A percentile compares a stretch with the other conserved stretches of the same genome.
Evolutionary conservation across 768 basidiomycete species (phyloP).

Genomic region (Flagelloscypha sp.): DNA sequence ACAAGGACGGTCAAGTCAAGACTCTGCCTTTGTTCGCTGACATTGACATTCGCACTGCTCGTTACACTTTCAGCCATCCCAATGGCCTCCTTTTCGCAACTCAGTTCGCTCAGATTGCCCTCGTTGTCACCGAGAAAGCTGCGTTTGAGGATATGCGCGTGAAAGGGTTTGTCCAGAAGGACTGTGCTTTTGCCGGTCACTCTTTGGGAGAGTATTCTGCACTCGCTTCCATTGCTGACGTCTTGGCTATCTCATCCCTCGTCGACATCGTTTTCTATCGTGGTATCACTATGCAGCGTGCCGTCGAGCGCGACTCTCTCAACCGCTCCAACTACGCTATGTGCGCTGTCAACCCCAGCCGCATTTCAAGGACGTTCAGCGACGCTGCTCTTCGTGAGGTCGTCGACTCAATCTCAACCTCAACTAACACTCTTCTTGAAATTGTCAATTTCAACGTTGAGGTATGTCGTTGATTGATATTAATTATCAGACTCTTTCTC

Average conservation of each 20-base stretch:
- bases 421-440: constrained; percentile 79
- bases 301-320: constrained; percentile 89
- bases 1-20: constrained; percentile 93
- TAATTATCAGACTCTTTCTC: constrained; percentile 3
- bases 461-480: constrained; percentile 31
- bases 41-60: constrained; percentile 88
- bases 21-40: constrained; percentile 94
- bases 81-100: constrained; percentile 94
- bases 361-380: constrained; percentile 89
- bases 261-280: constrained; percentile 99
- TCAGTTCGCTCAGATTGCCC: constrained; percentile 96
- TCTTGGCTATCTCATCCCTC: constrained; percentile 88
- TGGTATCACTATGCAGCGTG: constrained; percentile 99
- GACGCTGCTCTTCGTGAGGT: constrained; percentile 96
- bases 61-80: constrained; percentile 98
- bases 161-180: constrained; percentile 89
- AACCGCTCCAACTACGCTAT: constrained; percentile 97
- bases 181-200: constrained; percentile 94
- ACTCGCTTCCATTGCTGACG: constrained; percentile 94
- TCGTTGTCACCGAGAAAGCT: constrained; percentile 97
- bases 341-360: constrained; percentile 98
- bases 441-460: constrained; percentile 97
- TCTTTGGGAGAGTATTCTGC: constrained; percentile 99
- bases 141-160: constrained; percentile 97
- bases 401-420: constrained; percentile 78